A percentile compares a stretch with the other conserved stretches of the same genome.
These are phyloP conservation scores for Yamadazyma sp. DNA, from an alignment of 1,139 yeast genomes.

Conservation along the genomic window DNA sequence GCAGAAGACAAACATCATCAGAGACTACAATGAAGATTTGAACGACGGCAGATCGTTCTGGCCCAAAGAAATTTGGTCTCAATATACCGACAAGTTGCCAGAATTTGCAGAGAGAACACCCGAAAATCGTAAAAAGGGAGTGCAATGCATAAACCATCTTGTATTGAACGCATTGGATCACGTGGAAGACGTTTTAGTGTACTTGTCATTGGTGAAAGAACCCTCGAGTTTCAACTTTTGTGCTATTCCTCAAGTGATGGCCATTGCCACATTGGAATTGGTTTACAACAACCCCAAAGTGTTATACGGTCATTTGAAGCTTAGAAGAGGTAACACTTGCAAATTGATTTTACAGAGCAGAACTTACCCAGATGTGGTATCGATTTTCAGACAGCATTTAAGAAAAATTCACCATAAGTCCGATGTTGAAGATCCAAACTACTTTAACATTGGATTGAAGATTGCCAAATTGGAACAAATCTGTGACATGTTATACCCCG, in stretches of 20 bases:
- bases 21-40: slow-evolving; percentile 93
- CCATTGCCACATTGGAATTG: slow-evolving; percentile 86
- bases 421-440: slow-evolving; percentile 82
- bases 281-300: slow-evolving; percentile 81
- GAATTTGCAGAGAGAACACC: slow-evolving; percentile 48
- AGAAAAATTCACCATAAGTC: slow-evolving; percentile 78
- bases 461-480: slow-evolving; percentile 88
- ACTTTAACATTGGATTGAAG: slow-evolving; percentile 75
- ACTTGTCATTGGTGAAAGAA: slow-evolving; percentile 75
- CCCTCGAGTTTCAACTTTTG: slow-evolving; percentile 87
- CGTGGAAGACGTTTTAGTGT: slow-evolving; percentile 73
- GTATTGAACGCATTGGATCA: slow-evolving; percentile 79
- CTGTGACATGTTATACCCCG: slow-evolving; percentile 73
- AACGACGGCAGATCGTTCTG: slow-evolving; percentile 93
- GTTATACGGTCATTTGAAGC: slow-evolving; percentile 72
- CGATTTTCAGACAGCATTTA: slow-evolving; percentile 70
- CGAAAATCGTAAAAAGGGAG: slow-evolving; percentile 48
- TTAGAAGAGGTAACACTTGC: slow-evolving; percentile 90
- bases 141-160: slow-evolving; percentile 77
- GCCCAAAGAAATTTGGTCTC: slow-evolving; percentile 93
- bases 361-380: slow-evolving; percentile 73
- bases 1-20: slow-evolving; percentile 92
- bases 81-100: slow-evolving; percentile 65
- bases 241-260: slow-evolving; percentile 98
- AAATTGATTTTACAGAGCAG: slow-evolving; percentile 71